Base-by-base conservation (phyloP, 1,284 basidiomycete species). In the Porphyrellus sp. region DNA sequence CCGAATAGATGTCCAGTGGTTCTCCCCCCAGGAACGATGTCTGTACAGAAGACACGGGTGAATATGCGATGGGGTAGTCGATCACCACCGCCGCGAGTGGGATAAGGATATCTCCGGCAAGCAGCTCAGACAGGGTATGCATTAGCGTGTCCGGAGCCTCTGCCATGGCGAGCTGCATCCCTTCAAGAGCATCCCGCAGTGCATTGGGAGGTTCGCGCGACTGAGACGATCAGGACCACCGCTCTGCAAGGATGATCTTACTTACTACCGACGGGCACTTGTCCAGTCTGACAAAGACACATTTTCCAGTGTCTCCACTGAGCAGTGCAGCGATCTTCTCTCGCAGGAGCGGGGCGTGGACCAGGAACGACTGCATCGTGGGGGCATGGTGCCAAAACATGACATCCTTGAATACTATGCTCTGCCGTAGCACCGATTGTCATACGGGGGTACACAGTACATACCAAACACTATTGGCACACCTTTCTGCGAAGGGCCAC, bases 21-120 rank as follows among this genome's bases (percentile, higher is more conserved):
- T 76, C 71, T 23, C 72, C 65, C 35, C 63, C 62, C 21, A 83
- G 69, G 59, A 78, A 79, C 8, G 65, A 56, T 2, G 64, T 70
- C 34, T 68, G 64, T 3, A 63, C 56, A 3, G 63, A 42, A 16
- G 64, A 63, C 8, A 57, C 51, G n/a, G 81, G 80, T 23, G 76
- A 63, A 53, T 83, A 83, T 16, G 78, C 80, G 8, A 82, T 72
- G 9, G 78, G 77, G 52, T 83, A 85, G 58, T 82, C 82, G 33
- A 84, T 73, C 21, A 83, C 62, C 27, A 80, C 56, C 4, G 75
- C 82, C 9, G 81, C 78, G 2, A 85, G 67, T 30, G 80, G 76
- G 35, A 83, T 64, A 15, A 74, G 60, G 33, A 51, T 43, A 27
- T 60, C 55, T 46, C 59, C 48, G 2, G 69, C 54, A 27, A 70